A percentile compares a stretch with the other conserved stretches of the same genome.
Conservation (phyloP, 805 yeast genomes). For the Geotrichum ghanense region DNA sequence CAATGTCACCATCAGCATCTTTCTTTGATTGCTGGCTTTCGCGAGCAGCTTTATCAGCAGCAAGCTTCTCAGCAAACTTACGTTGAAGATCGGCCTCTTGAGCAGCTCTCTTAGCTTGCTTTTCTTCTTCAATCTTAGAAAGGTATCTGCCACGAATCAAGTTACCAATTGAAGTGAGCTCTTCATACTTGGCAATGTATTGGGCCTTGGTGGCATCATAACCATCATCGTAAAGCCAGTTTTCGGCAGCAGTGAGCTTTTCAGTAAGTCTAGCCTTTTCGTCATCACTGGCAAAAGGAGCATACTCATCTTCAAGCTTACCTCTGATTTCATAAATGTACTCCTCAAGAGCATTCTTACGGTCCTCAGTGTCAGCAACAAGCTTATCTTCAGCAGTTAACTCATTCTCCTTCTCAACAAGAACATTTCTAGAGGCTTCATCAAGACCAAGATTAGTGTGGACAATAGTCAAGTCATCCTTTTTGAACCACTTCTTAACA, state of each 20-base stretch:
- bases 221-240: slow-evolving; percentile 97
- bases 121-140: slow-evolving; percentile 90
- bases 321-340: slow-evolving; percentile 96
- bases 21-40: slow-evolving; percentile 25
- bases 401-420: slow-evolving; percentile 73
- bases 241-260: slow-evolving; percentile 79
- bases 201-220: slow-evolving; percentile 93
- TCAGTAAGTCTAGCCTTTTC: slow-evolving; percentile 73
- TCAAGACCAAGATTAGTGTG: slow-evolving; percentile 46
- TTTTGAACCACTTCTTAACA: slow-evolving; percentile 90
- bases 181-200: slow-evolving; percentile 96
- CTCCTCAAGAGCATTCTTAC: slow-evolving; percentile 96
- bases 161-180: slow-evolving; percentile 89
- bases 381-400: slow-evolving; percentile 86
- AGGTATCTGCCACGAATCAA: slow-evolving; percentile 90
- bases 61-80: slow-evolving; percentile 72
- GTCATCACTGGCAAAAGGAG: slow-evolving; percentile 77
- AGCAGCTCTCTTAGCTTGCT: slow-evolving; percentile 76
- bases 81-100: slow-evolving; percentile 79
- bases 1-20: slow-evolving; percentile 18
- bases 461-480: slow-evolving; percentile 58
- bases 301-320: slow-evolving; percentile 59
- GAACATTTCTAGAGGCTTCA: slow-evolving; percentile 48
- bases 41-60: slow-evolving; percentile 60
- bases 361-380: slow-evolving; percentile 97